Evolutionary conservation across 1,139 yeast species (phyloP).

Genomic region (Kluyveromyces marxianus): DNA sequence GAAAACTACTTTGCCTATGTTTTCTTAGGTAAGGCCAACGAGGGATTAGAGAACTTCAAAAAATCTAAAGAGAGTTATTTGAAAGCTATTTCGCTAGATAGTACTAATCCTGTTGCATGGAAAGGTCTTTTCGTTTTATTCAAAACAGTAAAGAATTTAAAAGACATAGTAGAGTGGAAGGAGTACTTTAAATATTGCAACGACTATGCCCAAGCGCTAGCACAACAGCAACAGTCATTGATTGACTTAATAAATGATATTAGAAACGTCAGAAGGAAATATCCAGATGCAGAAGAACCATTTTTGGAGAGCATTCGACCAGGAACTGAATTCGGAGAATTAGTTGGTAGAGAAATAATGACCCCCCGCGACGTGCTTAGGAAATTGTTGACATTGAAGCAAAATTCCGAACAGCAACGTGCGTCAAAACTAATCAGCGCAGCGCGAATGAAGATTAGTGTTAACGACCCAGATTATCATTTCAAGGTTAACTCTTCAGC

Average conservation of each 20-base stretch:
- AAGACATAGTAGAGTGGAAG: slow-evolving; percentile 29
- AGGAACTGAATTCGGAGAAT: slow-evolving; percentile 50
- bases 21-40: slow-evolving; percentile 36
- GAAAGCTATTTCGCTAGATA: slow-evolving; percentile 50
- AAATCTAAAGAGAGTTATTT: background rate
- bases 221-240: slow-evolving; percentile 35
- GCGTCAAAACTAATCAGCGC: slow-evolving; percentile 34
- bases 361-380: slow-evolving; percentile 43
- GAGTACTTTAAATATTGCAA: slow-evolving; percentile 44
- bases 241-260: slow-evolving; percentile 45
- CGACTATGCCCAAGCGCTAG: slow-evolving; percentile 34
- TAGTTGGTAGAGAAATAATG: slow-evolving; percentile 47
- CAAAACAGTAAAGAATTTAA: slow-evolving; percentile 29
- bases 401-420: slow-evolving; percentile 37
- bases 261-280: slow-evolving; percentile 37
- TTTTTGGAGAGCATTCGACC: slow-evolving; percentile 56
- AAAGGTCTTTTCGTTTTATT: slow-evolving; percentile 57
- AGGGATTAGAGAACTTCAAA: slow-evolving; percentile 45
- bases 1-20: slow-evolving; percentile 58
- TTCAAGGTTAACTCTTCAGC: slow-evolving; percentile 40
- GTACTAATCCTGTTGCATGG: slow-evolving; percentile 62
- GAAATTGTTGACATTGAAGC: slow-evolving; percentile 42
- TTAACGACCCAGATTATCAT: slow-evolving; percentile 36
- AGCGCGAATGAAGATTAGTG: slow-evolving; percentile 40
- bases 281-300: slow-evolving; percentile 36